Evolutionary conservation across 176 grass and related monocot genomes (phyloP), one percentile per base, ranked within the genome.

Genomic region (Eremochloa ophiuroides): DNA sequence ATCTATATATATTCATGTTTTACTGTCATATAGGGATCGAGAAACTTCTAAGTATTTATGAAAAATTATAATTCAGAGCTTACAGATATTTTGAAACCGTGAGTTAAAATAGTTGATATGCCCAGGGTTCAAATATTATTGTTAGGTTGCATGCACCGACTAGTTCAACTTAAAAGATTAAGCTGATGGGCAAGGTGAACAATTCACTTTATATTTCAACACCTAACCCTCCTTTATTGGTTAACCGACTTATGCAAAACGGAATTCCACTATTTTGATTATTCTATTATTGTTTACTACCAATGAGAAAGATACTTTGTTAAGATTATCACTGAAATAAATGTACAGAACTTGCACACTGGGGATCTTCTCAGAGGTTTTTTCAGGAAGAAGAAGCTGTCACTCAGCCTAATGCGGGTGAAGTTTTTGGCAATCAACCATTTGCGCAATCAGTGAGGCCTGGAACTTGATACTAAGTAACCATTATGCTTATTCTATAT

Each of bases 391-490:
- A 26, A 67, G 69, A 74, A 34, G 40, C 59, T 70, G 77, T 80
- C n/a, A 50, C 28, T 82, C 74, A 83, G 10, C 88, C 83, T 70
- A 83, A 91, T 22, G 64, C 83, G 79, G 80, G 69, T 69, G 78
- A 82, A 66, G 82, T 86, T 34, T 70, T 91, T 10, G 88, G 81
- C n/a, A 65, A 94, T 87, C 88, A 88, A 35, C 80, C 91, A 78
- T 88, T 84, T 74, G 64, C 77, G 69, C 73, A 71, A 82, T 85
- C 77, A 55, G 92, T 94, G 83, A 77, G 76, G 46, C 10, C 34
- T 69, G 38, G 31, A 44, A 67, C 17, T 80, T 74, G 62, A 42
- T 83, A 62, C 71, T 14, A 8, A 67, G 33, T 26, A 47, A 39
- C 9, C 53, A 69, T 56, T 14, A 67, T 7, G 31, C 37, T 71